Base-by-base conservation (phyloP, 768 basidiomycete species). In the Collybia sp. region DNA sequence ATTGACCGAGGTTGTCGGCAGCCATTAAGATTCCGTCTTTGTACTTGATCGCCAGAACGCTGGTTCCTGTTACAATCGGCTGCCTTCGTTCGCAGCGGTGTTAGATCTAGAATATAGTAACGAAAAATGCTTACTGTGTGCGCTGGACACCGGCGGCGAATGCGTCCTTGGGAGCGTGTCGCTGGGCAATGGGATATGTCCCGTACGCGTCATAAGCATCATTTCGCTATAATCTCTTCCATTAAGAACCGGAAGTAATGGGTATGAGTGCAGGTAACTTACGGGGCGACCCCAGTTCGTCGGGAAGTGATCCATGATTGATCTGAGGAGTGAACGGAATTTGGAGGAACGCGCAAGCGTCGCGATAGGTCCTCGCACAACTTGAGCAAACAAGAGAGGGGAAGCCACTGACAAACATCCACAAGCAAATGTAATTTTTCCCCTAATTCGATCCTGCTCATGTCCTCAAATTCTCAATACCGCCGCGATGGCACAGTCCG, bases 11-110 rank as follows among this genome's bases (percentile, higher is more conserved):
- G 58, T 87, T 97, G 73, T 99, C 96, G 32, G 96, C 93, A 25
- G 96, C 93, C 76, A 99, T 83, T 90, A 99, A 95, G 53, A 99
- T 81, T 8, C 96, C 96, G 57, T 91, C 93, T 66, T 94, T 93
- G 77, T 79, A 98, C 67, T 90, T 89, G 66, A 99, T 74, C 2
- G 88, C 96, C 30, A 99, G 77, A 5, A 99, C 93, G 46, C 87
- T 90, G n/a, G 95, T 94, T 47, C 95, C 96, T 0, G 95, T 98
- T 8, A 97, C 92, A 49, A 98, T 84, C 9, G 96, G 96, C 57
- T 93, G 88, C 58, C 90, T 93, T 37, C 18, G 36, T 41, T 18
- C 15, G 12, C 11, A 17, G 16, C 12, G 36, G 11, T 13, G 44
- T 46, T 19, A 46, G 30, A 12, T 34, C 39, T n/a, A n/a, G 30